Base-by-base conservation (phyloP, 495 filamentous ascomycete species). In the Podospora bellae-mahoneyi region DNA sequence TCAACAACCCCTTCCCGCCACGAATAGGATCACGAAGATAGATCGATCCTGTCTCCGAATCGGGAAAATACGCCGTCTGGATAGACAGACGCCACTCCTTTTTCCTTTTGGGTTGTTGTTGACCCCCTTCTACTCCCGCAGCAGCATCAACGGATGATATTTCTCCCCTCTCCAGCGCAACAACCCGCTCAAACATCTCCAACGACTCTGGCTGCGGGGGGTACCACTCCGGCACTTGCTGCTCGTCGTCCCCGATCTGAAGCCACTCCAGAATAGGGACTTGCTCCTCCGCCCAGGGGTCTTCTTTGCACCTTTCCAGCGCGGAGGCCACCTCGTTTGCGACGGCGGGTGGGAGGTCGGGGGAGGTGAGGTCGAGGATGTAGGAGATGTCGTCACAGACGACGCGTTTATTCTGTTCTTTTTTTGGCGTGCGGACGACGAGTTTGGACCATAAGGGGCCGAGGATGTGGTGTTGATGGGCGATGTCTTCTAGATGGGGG, bases 301-400 rank as follows among this genome's bases (percentile, higher is more conserved):
- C 39, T 6, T 48, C 39, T 48, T 13, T 26, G 5, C 68, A 48
- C 16, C 65, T 69, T 81, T 26, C 39, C 62, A 7, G 15, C 7
- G 39, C 39, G 9, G 39, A 48, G 3, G 7, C 2, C 9, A 48
- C 15, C 39, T 48, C 9, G 39, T 3, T 13, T 13, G 39, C 7
- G 39, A 48, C 15, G 39, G 39, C 39, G 9, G 39, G 39, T 5
- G 39, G 39, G 3, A 48, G 13, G 15, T 48, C 39, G 15, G 39
- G 13, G 9, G 39, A 48, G 39, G 39, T 13, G 39, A 16, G 39
- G 9, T 48, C 15, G 10, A 10, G 39, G 7, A 48, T 48, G 39
- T 13, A 48, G 39, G 39, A 48, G 39, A 48, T 48, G 39, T 48
- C 39, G 9, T 48, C 39, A 13, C 39, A 48, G 39, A 48, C 39